A percentile compares a stretch with the other conserved stretches of the same genome.
These are phyloP conservation scores for Kodamaea jinghongensis DNA, from an alignment of 805 yeast species.

Conservation along the genomic window DNA sequence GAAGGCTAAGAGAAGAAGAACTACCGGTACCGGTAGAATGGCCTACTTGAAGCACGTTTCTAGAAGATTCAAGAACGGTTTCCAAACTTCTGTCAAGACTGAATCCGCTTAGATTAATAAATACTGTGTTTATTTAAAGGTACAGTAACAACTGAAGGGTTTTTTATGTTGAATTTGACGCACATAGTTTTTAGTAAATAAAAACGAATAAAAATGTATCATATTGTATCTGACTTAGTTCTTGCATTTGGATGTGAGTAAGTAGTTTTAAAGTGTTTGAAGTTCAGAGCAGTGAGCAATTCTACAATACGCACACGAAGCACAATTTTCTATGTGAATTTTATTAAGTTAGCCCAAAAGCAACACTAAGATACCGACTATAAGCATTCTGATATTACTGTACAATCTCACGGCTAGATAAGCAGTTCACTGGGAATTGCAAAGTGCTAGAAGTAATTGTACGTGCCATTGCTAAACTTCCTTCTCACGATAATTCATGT, in stretches of 20 bases:
- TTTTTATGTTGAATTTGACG: conserved; percentile 4
- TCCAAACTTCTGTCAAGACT: conserved; percentile 84
- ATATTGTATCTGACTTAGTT: conserved; percentile 1
- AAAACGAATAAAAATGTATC: conserved; percentile 10
- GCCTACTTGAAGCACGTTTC: conserved; percentile 94
- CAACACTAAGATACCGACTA: neutral
- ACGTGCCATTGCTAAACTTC: neutral
- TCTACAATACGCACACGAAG: no score
- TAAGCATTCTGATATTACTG: neutral
- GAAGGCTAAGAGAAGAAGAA: conserved; percentile 99
- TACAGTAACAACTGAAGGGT: conserved; percentile 5
- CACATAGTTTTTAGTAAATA: conserved; percentile 8
- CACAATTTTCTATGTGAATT: no score
- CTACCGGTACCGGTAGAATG: conserved; percentile 99
- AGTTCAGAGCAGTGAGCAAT: no score
- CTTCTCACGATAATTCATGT: conserved; percentile 50
- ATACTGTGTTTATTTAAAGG: conserved; percentile 1
- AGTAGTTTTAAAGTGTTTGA: no score
- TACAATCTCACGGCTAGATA: no score
- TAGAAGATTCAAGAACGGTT: conserved; percentile 98
- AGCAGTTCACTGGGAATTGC: neutral
- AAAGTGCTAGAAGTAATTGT: conserved; percentile 3
- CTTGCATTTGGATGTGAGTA: neutral
- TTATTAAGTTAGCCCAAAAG: no score
- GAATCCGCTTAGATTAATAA: conserved; percentile 51